phyloP scores from a whole-genome alignment of 768 basidiomycete genomes.

The Mrakia gelida region DNA sequence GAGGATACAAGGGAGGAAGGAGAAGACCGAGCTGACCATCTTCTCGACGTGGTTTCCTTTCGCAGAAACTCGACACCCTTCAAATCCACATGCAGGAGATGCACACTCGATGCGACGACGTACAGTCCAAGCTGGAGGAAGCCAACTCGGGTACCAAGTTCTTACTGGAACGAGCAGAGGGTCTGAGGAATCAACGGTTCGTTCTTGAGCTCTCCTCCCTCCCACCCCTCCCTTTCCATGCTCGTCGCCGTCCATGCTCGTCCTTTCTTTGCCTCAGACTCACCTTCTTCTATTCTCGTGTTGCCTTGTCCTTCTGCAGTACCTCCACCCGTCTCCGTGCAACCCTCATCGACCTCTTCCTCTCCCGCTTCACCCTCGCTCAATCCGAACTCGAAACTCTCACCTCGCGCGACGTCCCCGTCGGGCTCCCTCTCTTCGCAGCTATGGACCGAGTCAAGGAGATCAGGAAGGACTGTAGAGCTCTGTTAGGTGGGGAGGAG shows the following conservation, averaged over 20 bases:
- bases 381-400: slow-evolving; percentile 69
- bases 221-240: not conserved
- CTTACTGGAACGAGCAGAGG: slow-evolving; percentile 76
- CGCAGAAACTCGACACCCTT: slow-evolving; percentile 75
- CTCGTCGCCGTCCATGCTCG: not conserved
- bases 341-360: slow-evolving; percentile 71
- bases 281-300: not conserved
- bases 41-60: not conserved
- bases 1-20: not conserved
- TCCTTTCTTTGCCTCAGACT: not conserved
- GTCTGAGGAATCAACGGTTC: slow-evolving; percentile 67
- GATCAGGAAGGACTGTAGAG: slow-evolving; percentile 77
- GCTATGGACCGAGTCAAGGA: slow-evolving; percentile 81
- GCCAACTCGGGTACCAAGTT: slow-evolving; percentile 73
- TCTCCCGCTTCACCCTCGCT: slow-evolving; percentile 76
- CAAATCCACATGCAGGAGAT: slow-evolving; percentile 74
- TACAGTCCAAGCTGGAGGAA: slow-evolving; percentile 66
- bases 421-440: slow-evolving; percentile 69
- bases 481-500: slow-evolving; percentile 65
- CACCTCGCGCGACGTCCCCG: slow-evolving; percentile 69
- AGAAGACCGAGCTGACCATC: slow-evolving; percentile 6
- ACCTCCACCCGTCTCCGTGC: slow-evolving; percentile 53
- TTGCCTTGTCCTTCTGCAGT: slow-evolving; percentile 22
- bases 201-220: slow-evolving; percentile 30
- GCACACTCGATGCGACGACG: slow-evolving; percentile 75